phyloP scores from a whole-genome alignment of 225 moss, liverwort and hornwort species.

The Pseudoscleropodium purum region DNA sequence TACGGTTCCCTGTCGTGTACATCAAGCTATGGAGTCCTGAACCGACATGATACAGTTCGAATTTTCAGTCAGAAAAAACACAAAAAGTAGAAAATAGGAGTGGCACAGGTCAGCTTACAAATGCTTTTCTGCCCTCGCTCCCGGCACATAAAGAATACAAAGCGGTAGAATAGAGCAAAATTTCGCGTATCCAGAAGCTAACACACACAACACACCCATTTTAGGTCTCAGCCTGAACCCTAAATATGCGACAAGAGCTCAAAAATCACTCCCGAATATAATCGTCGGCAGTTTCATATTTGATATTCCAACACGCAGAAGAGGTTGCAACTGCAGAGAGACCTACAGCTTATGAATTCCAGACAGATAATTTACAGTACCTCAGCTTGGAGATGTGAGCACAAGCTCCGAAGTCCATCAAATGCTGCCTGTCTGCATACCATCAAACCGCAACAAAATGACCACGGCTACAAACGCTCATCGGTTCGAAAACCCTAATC shows the following conservation, averaged over 20 bases:
- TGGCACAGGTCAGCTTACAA: constrained; percentile 36
- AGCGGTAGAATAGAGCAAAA: constrained; percentile 80
- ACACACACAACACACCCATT: constrained; percentile 1
- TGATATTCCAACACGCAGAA: background rate
- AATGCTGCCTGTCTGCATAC: constrained; percentile 78
- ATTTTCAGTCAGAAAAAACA: background rate
- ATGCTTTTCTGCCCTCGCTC: constrained; percentile 93
- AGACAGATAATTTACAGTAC: constrained; percentile 13
- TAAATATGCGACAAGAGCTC: background rate
- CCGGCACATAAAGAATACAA: constrained; percentile 98
- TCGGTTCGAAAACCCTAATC: constrained; percentile 7
- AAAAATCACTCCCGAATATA: background rate
- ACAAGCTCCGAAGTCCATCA: constrained; percentile 82
- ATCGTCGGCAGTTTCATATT: background rate
- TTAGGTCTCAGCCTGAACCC: background rate
- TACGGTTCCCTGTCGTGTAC: background rate
- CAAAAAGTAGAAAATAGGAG: background rate
- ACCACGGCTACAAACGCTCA: background rate
- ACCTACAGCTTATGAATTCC: background rate
- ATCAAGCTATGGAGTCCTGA: background rate
- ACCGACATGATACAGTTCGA: background rate
- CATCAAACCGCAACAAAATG: constrained; percentile 1
- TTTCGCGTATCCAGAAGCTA: constrained; percentile 83
- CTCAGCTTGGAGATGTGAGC: constrained; percentile 68
- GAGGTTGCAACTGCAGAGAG: background rate